Percentiles rank a stretch among this genome's conserved stretches.
Evolutionary conservation across 2,329 filamentous ascomycete genomes (phyloP).

Genomic region (Camptophora hylomeconis): DNA sequence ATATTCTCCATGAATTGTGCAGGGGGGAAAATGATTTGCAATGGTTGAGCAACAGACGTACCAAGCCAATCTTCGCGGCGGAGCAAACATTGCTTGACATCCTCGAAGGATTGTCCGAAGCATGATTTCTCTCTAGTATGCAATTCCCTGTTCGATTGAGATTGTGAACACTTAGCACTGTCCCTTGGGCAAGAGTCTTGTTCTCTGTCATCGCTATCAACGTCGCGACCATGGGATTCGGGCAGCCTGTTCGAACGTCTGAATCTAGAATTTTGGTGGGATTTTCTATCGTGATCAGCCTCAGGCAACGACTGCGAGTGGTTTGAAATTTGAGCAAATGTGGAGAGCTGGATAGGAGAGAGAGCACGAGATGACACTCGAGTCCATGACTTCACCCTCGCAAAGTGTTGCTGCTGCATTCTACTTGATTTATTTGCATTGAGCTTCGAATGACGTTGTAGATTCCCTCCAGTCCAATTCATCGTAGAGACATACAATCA

Average conservation of each 20-base stretch:
- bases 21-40: constrained; percentile 1
- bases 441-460: constrained; percentile 26
- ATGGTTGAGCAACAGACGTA: not conserved
- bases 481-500: constrained; percentile 16
- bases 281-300: not conserved
- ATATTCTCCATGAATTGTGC: constrained; percentile 3
- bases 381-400: constrained; percentile 15
- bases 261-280: not conserved
- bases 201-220: not conserved
- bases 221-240: no score
- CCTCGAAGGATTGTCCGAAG: not conserved
- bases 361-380: constrained; percentile 9
- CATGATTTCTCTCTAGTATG: not conserved
- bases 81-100: constrained; percentile 1
- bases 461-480: constrained; percentile 33
- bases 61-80: constrained; percentile 2
- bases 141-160: not conserved
- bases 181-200: not conserved
- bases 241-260: no score
- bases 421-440: constrained; percentile 18
- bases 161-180: not conserved
- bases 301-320: not conserved
- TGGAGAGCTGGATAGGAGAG: not conserved
- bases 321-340: not conserved
- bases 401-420: constrained; percentile 23